phyloP scores from a whole-genome alignment of 2,329 filamentous ascomycete genomes.

The Whalleya microplaca region DNA sequence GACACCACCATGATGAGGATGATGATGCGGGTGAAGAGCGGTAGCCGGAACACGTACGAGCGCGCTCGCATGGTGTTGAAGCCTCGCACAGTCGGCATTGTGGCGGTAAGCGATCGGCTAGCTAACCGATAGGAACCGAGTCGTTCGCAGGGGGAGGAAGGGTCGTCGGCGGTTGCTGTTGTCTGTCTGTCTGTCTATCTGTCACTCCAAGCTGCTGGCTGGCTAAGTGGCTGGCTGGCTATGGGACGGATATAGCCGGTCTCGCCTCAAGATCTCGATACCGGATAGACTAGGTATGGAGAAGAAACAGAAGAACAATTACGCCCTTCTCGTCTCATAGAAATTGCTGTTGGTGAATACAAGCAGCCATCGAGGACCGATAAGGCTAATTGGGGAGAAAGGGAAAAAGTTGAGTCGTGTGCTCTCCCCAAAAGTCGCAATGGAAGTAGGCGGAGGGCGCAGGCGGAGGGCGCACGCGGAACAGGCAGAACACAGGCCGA shows the following conservation, averaged over 20 bases:
- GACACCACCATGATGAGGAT: conserved; percentile 68
- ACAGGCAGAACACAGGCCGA: too few relatives aligned
- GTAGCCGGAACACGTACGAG: conserved; percentile 82
- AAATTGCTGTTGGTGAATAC: conserved; percentile 3
- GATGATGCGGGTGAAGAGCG: conserved; percentile 79
- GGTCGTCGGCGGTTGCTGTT: neutral
- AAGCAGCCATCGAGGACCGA: conserved; percentile 22
- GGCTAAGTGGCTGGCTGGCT: neutral
- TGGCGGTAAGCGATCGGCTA: conserved; percentile 13
- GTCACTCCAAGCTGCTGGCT: neutral
- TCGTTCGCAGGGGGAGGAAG: neutral
- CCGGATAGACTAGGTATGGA: neutral
- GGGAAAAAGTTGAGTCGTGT: conserved; percentile 22
- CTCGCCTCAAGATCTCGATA: neutral
- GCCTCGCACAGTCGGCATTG: conserved; percentile 44
- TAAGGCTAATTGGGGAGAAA: conserved; percentile 7
- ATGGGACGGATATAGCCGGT: neutral
- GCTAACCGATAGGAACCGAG: too few relatives aligned
- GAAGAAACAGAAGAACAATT: conserved; percentile 7
- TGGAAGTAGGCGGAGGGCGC: conserved; percentile 4
- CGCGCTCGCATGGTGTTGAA: conserved; percentile 76
- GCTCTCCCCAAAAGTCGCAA: conserved; percentile 20
- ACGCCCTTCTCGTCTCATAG: conserved; percentile 17
- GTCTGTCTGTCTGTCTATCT: neutral
- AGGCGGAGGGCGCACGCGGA: too few relatives aligned